Conservation (phyloP, 176 grass and related monocot species). For the Carex parvula region DNA sequence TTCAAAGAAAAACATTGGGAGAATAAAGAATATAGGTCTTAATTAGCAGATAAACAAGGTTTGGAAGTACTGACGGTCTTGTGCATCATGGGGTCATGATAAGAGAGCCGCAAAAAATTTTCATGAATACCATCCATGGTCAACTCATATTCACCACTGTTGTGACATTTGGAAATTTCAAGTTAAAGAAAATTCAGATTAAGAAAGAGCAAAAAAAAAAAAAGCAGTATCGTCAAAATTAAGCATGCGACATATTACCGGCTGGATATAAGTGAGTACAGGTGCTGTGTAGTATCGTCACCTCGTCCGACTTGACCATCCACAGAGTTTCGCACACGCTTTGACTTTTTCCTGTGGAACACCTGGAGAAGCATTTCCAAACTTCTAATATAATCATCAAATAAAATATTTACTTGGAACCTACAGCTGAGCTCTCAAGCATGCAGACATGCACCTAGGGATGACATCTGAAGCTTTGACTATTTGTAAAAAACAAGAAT, state of each 20-base stretch:
- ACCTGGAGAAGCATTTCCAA: constrained; percentile 39
- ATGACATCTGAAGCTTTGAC: neutral
- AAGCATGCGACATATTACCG: constrained; percentile 43
- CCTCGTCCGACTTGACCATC: constrained; percentile 4
- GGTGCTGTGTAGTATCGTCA: constrained; percentile 43
- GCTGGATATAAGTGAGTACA: constrained; percentile 85
- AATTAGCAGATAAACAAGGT: neutral
- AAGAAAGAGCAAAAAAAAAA: constrained; percentile 14
- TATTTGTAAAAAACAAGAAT: neutral
- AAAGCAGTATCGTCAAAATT: constrained; percentile 29
- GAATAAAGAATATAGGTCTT: neutral
- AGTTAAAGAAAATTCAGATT: constrained; percentile 17
- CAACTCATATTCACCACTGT: constrained; percentile 90
- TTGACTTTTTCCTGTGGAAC: constrained; percentile 76
- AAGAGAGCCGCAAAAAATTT: constrained; percentile 76
- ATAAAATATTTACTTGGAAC: constrained; percentile 4
- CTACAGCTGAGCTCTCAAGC: neutral
- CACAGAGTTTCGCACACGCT: constrained; percentile 45
- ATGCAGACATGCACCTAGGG: neutral
- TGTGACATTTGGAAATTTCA: constrained; percentile 23
- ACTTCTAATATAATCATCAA: constrained; percentile 5
- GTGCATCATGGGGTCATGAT: constrained; percentile 92
- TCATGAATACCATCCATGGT: constrained; percentile 98
- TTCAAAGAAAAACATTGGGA: constrained; percentile 9
- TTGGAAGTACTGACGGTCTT: constrained; percentile 63